These are phyloP conservation scores for Pichia cephalocereana DNA, from an alignment of 805 yeast genomes.

Conservation along the genomic window DNA sequence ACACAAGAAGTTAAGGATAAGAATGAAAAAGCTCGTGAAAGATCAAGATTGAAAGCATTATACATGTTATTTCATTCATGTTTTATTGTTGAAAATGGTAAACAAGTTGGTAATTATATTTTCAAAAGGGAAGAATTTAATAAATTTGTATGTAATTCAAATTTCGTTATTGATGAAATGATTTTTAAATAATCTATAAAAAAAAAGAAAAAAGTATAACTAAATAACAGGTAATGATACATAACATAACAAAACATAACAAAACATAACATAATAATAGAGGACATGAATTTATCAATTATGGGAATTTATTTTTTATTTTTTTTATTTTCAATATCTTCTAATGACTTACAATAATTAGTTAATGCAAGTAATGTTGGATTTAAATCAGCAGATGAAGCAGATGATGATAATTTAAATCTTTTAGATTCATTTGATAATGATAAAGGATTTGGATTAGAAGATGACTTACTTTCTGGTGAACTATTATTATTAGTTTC, in stretches of 20 bases:
- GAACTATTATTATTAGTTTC: neutral
- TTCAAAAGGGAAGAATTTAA: slow-evolving; percentile 37
- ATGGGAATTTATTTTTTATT: neutral
- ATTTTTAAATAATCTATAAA: neutral
- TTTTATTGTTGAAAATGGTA: slow-evolving; percentile 17
- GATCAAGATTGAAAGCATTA: slow-evolving; percentile 31
- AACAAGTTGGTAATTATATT: slow-evolving; percentile 32
- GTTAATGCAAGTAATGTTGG: slow-evolving; percentile 18
- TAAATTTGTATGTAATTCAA: slow-evolving; percentile 20
- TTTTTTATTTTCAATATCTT: neutral
- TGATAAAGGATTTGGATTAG: slow-evolving; percentile 2
- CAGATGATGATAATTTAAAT: slow-evolving; percentile 23
- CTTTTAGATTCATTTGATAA: slow-evolving; percentile 22
- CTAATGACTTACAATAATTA: slow-evolving; percentile 10
- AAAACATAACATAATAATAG: too few relatives aligned
- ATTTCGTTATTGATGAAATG: slow-evolving; percentile 7
- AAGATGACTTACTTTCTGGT: slow-evolving; percentile 15
- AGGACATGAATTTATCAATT: neutral
- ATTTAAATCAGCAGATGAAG: slow-evolving; percentile 16
- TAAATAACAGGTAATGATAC: neutral
- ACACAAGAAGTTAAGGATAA: slow-evolving; percentile 41
- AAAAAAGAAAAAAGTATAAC: too few relatives aligned
- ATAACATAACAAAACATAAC: neutral
- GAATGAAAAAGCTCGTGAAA: slow-evolving; percentile 17
- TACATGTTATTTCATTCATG: slow-evolving; percentile 37